phyloP scores from a whole-genome alignment of 805 yeast genomes.

The Metschnikowia drakensbergensis region DNA sequence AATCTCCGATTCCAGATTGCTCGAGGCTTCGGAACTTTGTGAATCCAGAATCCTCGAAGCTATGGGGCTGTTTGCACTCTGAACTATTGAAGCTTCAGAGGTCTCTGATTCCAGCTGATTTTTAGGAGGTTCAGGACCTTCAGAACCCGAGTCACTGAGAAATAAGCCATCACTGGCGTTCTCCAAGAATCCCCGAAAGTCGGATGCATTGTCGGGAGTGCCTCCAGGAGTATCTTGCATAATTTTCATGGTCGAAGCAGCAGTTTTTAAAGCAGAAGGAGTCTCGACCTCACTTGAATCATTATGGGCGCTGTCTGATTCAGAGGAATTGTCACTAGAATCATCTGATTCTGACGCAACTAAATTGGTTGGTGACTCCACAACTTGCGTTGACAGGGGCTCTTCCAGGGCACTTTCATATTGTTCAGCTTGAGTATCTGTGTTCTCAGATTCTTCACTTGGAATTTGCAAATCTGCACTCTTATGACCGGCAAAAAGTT shows the following conservation, averaged over 20 bases:
- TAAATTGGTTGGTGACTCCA: neutral
- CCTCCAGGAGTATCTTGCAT: neutral
- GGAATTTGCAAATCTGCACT: neutral
- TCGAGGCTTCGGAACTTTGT: conserved; percentile 1
- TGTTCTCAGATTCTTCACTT: too few species aligned
- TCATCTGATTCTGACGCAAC: neutral
- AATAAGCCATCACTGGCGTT: neutral
- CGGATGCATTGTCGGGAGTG: neutral
- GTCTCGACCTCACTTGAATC: neutral
- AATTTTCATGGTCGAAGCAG: neutral
- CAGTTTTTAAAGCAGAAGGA: neutral
- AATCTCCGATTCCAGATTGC: neutral
- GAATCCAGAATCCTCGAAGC: neutral
- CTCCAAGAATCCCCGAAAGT: neutral
- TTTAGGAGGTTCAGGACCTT: neutral
- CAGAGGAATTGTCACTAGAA: neutral
- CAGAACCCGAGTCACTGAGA: neutral
- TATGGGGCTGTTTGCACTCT: too few species aligned
- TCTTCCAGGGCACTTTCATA: neutral
- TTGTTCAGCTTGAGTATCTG: neutral
- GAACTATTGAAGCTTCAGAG: too few species aligned
- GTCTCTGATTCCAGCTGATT: too few species aligned
- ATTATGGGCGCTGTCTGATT: neutral
- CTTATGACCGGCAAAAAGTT: neutral
- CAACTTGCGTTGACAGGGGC: neutral